A percentile compares a stretch with the other conserved stretches of the same genome.
Conservation (phyloP, 78 protist species). For the Ministeria vibrans region DNA sequence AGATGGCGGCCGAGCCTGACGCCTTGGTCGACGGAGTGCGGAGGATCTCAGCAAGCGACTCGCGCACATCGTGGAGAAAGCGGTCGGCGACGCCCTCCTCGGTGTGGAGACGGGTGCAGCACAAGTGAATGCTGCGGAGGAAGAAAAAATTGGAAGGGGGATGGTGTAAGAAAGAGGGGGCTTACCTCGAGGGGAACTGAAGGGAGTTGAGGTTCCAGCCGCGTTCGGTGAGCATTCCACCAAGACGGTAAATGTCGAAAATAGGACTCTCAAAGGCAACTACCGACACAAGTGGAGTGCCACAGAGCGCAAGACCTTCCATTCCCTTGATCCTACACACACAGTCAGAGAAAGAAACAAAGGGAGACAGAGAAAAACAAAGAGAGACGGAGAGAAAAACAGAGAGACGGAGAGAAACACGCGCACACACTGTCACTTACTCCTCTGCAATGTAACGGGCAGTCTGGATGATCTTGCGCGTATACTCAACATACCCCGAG, state of each 20-base stretch:
- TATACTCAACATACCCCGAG: neutral
- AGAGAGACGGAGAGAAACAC: neutral
- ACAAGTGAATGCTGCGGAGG: constrained; percentile 27
- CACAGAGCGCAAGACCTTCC: neutral
- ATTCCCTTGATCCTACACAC: neutral
- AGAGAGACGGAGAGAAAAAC: neutral
- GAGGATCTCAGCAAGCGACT: neutral
- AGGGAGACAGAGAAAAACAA: neutral
- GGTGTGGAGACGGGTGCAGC: constrained; percentile 14
- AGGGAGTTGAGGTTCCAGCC: constrained; percentile 33
- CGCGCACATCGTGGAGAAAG: constrained; percentile 10
- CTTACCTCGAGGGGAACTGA: constrained; percentile 27
- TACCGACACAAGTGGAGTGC: neutral
- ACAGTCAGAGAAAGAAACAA: neutral
- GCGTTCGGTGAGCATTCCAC: neutral
- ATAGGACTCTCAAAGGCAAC: neutral
- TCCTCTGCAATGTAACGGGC: neutral
- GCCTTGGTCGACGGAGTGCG: neutral
- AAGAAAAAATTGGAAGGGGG: neutral
- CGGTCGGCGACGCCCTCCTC: neutral
- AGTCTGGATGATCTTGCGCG: constrained; percentile 2
- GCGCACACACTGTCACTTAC: neutral
- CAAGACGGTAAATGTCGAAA: constrained; percentile 15
- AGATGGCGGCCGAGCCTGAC: constrained; percentile 25
- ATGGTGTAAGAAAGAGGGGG: too few species aligned